Conservation (phyloP, 208 protist genomes). For the Leishmania major region DNA sequence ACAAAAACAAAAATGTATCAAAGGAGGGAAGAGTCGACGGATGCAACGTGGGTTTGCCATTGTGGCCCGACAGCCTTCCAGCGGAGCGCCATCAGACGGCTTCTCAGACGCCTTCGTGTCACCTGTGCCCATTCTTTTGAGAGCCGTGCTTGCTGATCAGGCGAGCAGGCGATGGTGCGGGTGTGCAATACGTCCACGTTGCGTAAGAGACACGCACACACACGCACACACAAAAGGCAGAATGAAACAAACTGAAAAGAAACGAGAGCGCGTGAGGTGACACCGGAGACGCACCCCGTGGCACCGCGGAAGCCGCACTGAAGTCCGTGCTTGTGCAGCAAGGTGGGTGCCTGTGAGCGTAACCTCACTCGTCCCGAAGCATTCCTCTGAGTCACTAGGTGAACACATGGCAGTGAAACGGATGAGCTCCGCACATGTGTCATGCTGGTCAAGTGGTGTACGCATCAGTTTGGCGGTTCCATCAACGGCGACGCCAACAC, state of each 20-base stretch:
- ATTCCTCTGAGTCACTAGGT: neutral
- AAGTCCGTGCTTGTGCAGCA: neutral
- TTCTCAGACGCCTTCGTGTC: neutral
- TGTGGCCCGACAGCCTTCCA: neutral
- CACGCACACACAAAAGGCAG: neutral
- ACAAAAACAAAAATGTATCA: too few species aligned
- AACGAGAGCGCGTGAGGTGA: neutral
- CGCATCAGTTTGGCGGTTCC: neutral
- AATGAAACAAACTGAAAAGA: neutral
- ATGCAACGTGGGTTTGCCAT: too few species aligned
- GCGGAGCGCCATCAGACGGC: neutral
- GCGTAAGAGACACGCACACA: neutral
- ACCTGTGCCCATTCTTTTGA: neutral
- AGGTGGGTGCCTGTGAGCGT: neutral
- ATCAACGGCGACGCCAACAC: neutral
- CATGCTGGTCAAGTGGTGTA: neutral
- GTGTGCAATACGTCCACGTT: neutral
- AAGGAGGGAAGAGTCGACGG: too few species aligned
- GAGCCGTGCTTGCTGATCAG: neutral
- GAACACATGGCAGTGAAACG: neutral
- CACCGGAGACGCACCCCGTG: neutral
- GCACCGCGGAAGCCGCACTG: neutral
- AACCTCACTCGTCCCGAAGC: neutral
- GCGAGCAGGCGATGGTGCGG: neutral
- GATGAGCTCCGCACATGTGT: neutral